Evolutionary conservation across 371 early-diverging fungal genomes (phyloP).

Genomic region (Mortierella sp.): DNA sequence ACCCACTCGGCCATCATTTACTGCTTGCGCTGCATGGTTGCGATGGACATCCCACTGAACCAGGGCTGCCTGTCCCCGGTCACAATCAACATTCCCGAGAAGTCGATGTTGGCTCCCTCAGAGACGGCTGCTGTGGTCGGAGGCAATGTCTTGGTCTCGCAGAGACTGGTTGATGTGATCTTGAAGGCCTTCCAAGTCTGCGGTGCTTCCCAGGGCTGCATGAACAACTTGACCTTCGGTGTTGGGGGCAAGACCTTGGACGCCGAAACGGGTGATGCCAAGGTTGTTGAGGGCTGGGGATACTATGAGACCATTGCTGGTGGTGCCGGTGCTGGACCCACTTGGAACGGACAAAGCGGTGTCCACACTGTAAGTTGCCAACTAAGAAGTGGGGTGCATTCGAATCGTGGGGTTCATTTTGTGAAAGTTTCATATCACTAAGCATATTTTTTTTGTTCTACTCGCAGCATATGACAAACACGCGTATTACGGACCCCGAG

Average conservation of each 20-base stretch:
- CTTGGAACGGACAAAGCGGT: constrained; percentile 90
- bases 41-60: constrained; percentile 93
- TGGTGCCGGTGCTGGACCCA: constrained; percentile 89
- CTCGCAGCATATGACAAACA: constrained; percentile 96
- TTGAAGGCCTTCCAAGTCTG: constrained; percentile 91
- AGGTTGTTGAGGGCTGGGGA: constrained; percentile 84
- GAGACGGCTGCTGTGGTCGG: constrained; percentile 95
- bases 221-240: constrained; percentile 98
- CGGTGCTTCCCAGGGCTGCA: constrained; percentile 96
- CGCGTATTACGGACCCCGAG: constrained; percentile 97
- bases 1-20: constrained; percentile 95
- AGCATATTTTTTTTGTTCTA: not conserved
- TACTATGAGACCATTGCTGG: constrained; percentile 97
- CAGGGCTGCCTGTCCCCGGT: constrained; percentile 95
- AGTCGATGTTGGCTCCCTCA: constrained; percentile 83
- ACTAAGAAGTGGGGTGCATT: not conserved
- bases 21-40: constrained; percentile 92
- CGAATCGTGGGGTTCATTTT: not conserved
- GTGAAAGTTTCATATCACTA: not conserved
- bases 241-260: constrained; percentile 70
- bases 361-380: constrained; percentile 66
- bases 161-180: constrained; percentile 94
- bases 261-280: constrained; percentile 61
- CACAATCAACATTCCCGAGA: constrained; percentile 80
- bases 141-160: constrained; percentile 96